phyloP scores from a whole-genome alignment of 1,139 yeast genomes.

The Hyphopichia khmerensis region DNA sequence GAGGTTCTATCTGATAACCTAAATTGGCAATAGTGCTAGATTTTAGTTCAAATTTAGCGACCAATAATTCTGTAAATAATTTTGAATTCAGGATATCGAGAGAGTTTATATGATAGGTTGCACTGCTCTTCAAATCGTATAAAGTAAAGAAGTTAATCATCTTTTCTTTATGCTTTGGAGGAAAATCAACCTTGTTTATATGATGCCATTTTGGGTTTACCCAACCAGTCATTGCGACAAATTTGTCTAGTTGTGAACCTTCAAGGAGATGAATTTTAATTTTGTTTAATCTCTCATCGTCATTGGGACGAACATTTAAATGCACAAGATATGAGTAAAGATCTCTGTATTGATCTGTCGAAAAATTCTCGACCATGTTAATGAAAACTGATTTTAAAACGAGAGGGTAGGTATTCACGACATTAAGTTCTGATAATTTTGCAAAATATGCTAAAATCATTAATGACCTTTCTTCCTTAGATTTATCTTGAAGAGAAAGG shows the following conservation, averaged over 20 bases:
- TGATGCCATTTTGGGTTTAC: slow-evolving; percentile 40
- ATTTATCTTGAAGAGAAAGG: slow-evolving; percentile 7
- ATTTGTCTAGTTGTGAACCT: slow-evolving; percentile 33
- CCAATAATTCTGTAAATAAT: slow-evolving; percentile 34
- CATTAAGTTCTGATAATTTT: slow-evolving; percentile 20
- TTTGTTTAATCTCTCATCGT: slow-evolving; percentile 12
- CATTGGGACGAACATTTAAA: slow-evolving; percentile 30
- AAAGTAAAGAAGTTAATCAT: slow-evolving; percentile 33
- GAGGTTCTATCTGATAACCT: background rate
- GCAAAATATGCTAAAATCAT: slow-evolving; percentile 25
- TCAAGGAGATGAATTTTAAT: slow-evolving; percentile 23
- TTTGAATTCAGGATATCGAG: slow-evolving; percentile 34
- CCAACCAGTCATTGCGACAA: slow-evolving; percentile 38
- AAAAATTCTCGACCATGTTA: slow-evolving; percentile 18
- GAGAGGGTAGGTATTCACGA: slow-evolving; percentile 25
- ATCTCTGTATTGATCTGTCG: slow-evolving; percentile 19
- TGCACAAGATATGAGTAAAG: slow-evolving; percentile 34
- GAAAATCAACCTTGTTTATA: slow-evolving; percentile 18
- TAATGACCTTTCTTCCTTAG: slow-evolving; percentile 13
- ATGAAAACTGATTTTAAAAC: slow-evolving; percentile 19
- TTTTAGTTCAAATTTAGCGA: slow-evolving; percentile 35
- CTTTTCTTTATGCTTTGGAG: slow-evolving; percentile 19
- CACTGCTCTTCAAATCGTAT: slow-evolving; percentile 24
- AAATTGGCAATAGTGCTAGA: background rate
- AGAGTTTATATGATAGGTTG: slow-evolving; percentile 21